Percentiles rank a stretch among this genome's conserved stretches.
Conservation (phyloP, 1,284 basidiomycete species). For the Leccinum subfulvum region DNA sequence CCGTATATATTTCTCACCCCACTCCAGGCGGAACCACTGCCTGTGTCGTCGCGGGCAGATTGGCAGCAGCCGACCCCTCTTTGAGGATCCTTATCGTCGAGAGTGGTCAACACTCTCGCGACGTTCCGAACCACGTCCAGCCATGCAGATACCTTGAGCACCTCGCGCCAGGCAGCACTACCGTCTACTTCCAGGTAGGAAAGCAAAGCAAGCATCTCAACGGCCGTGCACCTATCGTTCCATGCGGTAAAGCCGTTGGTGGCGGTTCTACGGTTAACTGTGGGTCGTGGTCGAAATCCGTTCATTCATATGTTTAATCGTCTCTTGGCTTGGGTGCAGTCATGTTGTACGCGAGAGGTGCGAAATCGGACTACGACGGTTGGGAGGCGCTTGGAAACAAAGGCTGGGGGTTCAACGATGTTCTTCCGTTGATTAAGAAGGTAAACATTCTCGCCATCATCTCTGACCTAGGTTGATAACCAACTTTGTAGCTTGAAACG, state of each 20-base stretch:
- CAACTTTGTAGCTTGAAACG: slow-evolving; percentile 44
- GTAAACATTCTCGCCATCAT: slow-evolving; percentile 26
- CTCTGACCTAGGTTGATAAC: neutral
- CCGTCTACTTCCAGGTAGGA: slow-evolving; percentile 41
- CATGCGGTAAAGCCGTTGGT: slow-evolving; percentile 50
- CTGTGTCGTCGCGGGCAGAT: neutral
- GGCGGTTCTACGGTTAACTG: slow-evolving; percentile 61
- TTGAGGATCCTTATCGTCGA: slow-evolving; percentile 45
- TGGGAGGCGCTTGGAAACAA: slow-evolving; percentile 52
- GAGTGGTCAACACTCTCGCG: slow-evolving; percentile 11
- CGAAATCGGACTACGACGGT: slow-evolving; percentile 57
- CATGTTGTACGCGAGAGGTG: slow-evolving; percentile 51
- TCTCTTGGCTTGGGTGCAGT: slow-evolving; percentile 34
- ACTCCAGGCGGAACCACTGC: slow-evolving; percentile 24
- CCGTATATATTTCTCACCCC: neutral
- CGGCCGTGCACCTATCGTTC: slow-evolving; percentile 43
- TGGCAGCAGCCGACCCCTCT: slow-evolving; percentile 35
- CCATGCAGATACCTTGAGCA: slow-evolving; percentile 47
- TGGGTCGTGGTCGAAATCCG: slow-evolving; percentile 26
- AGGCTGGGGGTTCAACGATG: slow-evolving; percentile 47
- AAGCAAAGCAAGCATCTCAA: slow-evolving; percentile 44
- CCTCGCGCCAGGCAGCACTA: slow-evolving; percentile 39
- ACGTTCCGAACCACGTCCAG: slow-evolving; percentile 46
- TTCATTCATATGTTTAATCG: neutral
- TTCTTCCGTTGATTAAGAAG: slow-evolving; percentile 54